Evolutionary conservation across 208 protist genomes (phyloP), one percentile per base, ranked within the genome.

Genomic region (Trypanosoma melophagium): DNA sequence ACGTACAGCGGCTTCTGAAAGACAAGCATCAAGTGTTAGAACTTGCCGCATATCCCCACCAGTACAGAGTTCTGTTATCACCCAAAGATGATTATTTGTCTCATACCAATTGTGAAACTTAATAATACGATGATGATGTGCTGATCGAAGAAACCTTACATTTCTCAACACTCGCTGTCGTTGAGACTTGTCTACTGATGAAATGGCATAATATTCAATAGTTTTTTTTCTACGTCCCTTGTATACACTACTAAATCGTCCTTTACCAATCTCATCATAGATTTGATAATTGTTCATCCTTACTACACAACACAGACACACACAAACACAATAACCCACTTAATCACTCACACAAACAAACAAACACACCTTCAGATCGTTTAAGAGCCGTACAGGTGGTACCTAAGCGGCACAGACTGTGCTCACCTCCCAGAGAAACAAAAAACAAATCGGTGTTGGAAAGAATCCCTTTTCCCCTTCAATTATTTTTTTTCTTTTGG

Each of bases 41-140:
- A 98, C 79, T 40, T 83, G 85, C 49, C 84, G 66, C 57, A 98
- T 75, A 70, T 98, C 84, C n/a, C 93, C 90, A 28, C 95, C 95
- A 4, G 87, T 84, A 83, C 96, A 98, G 52, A 92, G 91, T 72
- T 98, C 95, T 1, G 95, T 85, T 64, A 98, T 98, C n/a, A 98
- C 76, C 97, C 97, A 98, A 42, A 98, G 66, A 66, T 98, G 97
- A 76, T 98, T 98, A 53, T 82, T 90, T 45, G 97, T 98, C 69
- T 98, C 97, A 72, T 98, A 98, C 96, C 97, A 98, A 66, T 97
- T 92, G 75, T 92, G 75, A 55, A 98, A 98, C 45, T 92, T 72
- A 16, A 98, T 84, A 12, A 98, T 73, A 65, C 94, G 95, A 24
- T 79, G 75, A 77, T 97, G 89, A 28, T 72, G 60, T 25, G 96